Evolutionary conservation across 768 basidiomycete genomes (phyloP).

Genomic region (Lentinula sp.): DNA sequence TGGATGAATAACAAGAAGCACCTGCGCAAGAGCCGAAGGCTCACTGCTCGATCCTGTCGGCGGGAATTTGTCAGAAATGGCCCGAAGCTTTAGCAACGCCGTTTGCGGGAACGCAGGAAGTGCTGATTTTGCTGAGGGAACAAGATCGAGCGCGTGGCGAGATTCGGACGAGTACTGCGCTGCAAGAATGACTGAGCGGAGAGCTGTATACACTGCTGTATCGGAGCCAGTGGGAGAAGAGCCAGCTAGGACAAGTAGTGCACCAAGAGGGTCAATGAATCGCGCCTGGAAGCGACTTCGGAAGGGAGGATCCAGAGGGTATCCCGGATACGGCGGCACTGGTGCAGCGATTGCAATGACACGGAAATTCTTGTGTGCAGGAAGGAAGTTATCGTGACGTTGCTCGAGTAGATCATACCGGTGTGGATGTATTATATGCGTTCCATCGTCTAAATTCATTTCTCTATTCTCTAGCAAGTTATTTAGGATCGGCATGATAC

Average conservation of each 20-base stretch:
- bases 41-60: constrained; percentile 29
- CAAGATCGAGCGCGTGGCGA: constrained; percentile 42
- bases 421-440: constrained; percentile 62
- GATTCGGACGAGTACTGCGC: constrained; percentile 61
- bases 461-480: constrained; percentile 69
- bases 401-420: constrained; percentile 46
- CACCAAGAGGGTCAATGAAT: constrained; percentile 55
- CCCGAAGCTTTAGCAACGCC: constrained; percentile 43
- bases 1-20: constrained; percentile 57
- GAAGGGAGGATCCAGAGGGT: constrained; percentile 62
- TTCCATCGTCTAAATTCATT: constrained; percentile 68
- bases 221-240: constrained; percentile 6
- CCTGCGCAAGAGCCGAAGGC: constrained; percentile 43
- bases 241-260: constrained; percentile 38
- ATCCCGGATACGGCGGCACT: constrained; percentile 62
- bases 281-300: constrained; percentile 65
- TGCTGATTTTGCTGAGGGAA: constrained; percentile 36
- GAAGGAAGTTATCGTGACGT: constrained; percentile 44
- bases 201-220: constrained; percentile 30
- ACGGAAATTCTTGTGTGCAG: constrained; percentile 62
- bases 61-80: constrained; percentile 42
- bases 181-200: constrained; percentile 52
- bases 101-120: constrained; percentile 65
- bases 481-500: constrained; percentile 53
- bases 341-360: constrained; percentile 67